phyloP scores from a whole-genome alignment of 106 monocot species.

The Dendrobium nobile region DNA sequence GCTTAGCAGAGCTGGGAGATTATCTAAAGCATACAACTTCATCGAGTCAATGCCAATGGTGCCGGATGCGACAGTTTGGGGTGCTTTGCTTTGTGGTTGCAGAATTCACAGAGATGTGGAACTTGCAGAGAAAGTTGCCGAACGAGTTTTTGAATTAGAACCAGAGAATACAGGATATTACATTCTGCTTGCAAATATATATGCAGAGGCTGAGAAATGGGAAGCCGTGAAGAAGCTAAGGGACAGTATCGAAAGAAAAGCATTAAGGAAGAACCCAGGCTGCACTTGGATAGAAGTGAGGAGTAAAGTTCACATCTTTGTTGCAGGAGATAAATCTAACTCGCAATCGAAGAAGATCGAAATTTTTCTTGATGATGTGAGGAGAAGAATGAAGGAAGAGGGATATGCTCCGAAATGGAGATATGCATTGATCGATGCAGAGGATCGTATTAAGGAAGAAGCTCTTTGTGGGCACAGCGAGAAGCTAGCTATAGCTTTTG shows the following conservation, averaged over 20 bases:
- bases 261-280: slow-evolving; percentile 30
- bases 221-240: slow-evolving; percentile 48
- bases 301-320: slow-evolving; percentile 44
- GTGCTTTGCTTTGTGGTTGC: slow-evolving; percentile 70
- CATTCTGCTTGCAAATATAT: slow-evolving; percentile 64
- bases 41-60: slow-evolving; percentile 64
- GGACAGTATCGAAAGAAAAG: slow-evolving; percentile 24
- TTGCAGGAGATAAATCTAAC: slow-evolving; percentile 29
- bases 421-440: slow-evolving; percentile 40
- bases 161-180: slow-evolving; percentile 70
- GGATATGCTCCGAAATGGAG: slow-evolving; percentile 27
- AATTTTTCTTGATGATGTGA: slow-evolving; percentile 27
- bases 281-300: slow-evolving; percentile 70
- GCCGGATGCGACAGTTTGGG: slow-evolving; percentile 64
- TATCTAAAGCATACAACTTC: slow-evolving; percentile 56
- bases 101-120: slow-evolving; percentile 54
- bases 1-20: slow-evolving; percentile 50
- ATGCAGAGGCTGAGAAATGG: slow-evolving; percentile 64
- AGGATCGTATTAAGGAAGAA: slow-evolving; percentile 40
- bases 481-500: slow-evolving; percentile 62
- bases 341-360: slow-evolving; percentile 32
- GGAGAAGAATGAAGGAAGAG: slow-evolving; percentile 43
- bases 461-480: slow-evolving; percentile 70
- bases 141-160: slow-evolving; percentile 57
- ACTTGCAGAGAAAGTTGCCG: slow-evolving; percentile 73